phyloP scores from a whole-genome alignment of 192 early-diverging fungal species.

The Pilaira anomala region DNA sequence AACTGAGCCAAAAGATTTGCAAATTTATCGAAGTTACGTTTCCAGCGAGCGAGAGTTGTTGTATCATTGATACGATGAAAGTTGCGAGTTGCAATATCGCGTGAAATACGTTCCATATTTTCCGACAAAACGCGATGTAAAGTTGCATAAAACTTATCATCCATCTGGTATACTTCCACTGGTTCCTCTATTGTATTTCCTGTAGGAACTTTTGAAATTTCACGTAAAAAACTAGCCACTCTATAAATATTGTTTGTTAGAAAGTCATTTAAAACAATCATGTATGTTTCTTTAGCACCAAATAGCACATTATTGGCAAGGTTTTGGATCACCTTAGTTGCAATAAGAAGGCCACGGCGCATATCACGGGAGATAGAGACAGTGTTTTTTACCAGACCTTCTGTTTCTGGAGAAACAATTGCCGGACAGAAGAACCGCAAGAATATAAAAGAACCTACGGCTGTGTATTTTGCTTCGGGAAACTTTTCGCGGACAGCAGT shows the following conservation, averaged over 20 bases:
- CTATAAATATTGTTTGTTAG: conserved; percentile 62
- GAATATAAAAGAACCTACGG: conserved; percentile 82
- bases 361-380: conserved; percentile 58
- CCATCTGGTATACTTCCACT: conserved; percentile 12
- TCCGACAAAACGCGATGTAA: conserved; percentile 60
- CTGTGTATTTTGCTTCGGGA: conserved; percentile 64
- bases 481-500: conserved; percentile 61
- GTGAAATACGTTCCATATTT: conserved; percentile 61
- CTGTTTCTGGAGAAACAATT: conserved; percentile 73
- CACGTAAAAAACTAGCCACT: conserved; percentile 61
- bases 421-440: conserved; percentile 82
- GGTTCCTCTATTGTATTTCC: neutral
- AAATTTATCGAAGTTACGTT: conserved; percentile 44
- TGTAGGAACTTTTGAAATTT: conserved; percentile 45
- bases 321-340: conserved; percentile 84
- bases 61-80: neutral
- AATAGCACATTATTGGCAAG: conserved; percentile 83
- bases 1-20: conserved; percentile 66
- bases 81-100: conserved; percentile 47
- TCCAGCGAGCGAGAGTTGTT: conserved; percentile 5
- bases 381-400: conserved; percentile 30
- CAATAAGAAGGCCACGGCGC: conserved; percentile 73
- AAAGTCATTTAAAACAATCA: conserved; percentile 75
- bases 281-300: conserved; percentile 79
- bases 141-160: conserved; percentile 14